Base-by-base conservation (phyloP, 148 eudicot species). In the Nyssa sinensis region DNA sequence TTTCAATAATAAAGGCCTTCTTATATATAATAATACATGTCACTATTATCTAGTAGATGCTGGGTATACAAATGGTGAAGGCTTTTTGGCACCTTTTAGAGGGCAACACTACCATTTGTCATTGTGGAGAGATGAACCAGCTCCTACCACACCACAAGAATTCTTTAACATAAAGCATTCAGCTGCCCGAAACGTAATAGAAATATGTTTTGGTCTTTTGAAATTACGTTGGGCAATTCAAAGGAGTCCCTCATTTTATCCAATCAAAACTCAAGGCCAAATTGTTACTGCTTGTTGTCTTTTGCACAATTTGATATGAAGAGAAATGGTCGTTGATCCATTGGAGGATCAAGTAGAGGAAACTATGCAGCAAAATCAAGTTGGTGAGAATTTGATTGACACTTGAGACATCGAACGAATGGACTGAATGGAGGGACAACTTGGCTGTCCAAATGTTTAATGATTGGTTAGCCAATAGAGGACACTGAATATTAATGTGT, bases 31-130 rank as follows among this genome's bases (percentile, higher is more conserved):
- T 24, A 25, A 25, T 8, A 64, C 37, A 30, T 6, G 67, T 33
- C 67, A 64, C n/a, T 64, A 64, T 11, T 64, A 64, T 27, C 67
- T 64, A 10, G 67, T 64, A 13, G 67, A 64, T 31, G 67, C 41
- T 19, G 67, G 44, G 23, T 64, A 32, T 27, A 64, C 67, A 3
- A 64, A 64, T 4, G 23, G 13, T 8, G 67, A 32, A 19, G 41
- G 67, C 1, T 64, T 32, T 17, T 9, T 64, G 17, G 25, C 67
- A 14, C 44, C 44, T 3, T 33, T 31, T 64, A 19, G 67, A 64
- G 24, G 39, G 2, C 23, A 30, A 19, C n/a, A 39, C 5, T 64
- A 64, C 39, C 67, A 64, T 32, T 16, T 64, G 24, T 32, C 41
- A 37, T 14, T 10, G 1, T 19, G 24, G 24, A 31, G 7, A n/a